phyloP scores from a whole-genome alignment of 768 basidiomycete genomes.

The Leccinum variicolor region DNA sequence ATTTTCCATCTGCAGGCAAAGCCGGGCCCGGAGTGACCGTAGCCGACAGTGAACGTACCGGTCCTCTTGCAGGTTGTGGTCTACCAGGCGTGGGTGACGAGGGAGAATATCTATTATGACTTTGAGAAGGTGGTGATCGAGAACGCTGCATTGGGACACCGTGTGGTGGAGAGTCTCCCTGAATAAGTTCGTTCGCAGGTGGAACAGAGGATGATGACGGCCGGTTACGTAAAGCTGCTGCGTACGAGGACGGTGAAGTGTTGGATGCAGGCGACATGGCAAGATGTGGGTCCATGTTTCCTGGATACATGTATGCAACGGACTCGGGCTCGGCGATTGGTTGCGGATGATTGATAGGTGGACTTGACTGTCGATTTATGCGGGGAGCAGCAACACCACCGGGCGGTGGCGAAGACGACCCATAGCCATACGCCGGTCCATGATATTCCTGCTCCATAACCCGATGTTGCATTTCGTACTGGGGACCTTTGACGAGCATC shows the following conservation, averaged over 20 bases:
- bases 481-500: slow-evolving; percentile 82
- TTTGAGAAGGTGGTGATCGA: slow-evolving; percentile 52
- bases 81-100: slow-evolving; percentile 23
- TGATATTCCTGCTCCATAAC: slow-evolving; percentile 89
- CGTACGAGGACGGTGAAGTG: slow-evolving; percentile 22
- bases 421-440: slow-evolving; percentile 31
- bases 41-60: slow-evolving; percentile 71
- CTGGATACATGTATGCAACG: slow-evolving; percentile 19
- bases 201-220: slow-evolving; percentile 34
- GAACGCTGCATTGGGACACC: slow-evolving; percentile 39
- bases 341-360: slow-evolving; percentile 28
- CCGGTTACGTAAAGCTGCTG: slow-evolving; percentile 20
- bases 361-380: slow-evolving; percentile 25
- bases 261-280: slow-evolving; percentile 45
- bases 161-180: slow-evolving; percentile 24
- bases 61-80: slow-evolving; percentile 34
- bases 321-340: slow-evolving; percentile 31
- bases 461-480: slow-evolving; percentile 92
- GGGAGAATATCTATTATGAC: slow-evolving; percentile 36
- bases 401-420: slow-evolving; percentile 24
- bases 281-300: slow-evolving; percentile 37
- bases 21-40: slow-evolving; percentile 45
- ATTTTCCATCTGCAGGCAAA: slow-evolving; percentile 43
- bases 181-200: slow-evolving; percentile 20
- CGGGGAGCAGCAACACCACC: slow-evolving; percentile 18